phyloP scores from a whole-genome alignment of 305 asterid species.

The Stenogyne calaminthoides region DNA sequence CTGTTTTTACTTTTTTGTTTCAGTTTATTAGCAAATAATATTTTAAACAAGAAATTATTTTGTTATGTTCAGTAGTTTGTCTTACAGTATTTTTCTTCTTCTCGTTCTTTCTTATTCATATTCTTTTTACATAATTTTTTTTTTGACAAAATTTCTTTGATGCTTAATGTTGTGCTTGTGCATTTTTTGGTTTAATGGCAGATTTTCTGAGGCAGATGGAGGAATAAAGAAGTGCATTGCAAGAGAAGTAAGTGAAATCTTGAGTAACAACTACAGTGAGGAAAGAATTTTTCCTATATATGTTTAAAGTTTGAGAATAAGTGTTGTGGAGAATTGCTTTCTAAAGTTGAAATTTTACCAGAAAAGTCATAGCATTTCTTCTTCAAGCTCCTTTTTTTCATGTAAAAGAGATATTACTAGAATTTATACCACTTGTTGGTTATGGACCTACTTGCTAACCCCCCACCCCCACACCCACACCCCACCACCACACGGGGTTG shows the following conservation, averaged over 20 bases:
- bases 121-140: neutral
- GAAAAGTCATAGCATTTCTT: slow-evolving; percentile 50
- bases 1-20: slow-evolving; percentile 20
- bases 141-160: neutral
- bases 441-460: neutral
- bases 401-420: neutral
- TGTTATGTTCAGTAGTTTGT: neutral
- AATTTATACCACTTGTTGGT: slow-evolving; percentile 16
- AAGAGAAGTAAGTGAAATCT: slow-evolving; percentile 62
- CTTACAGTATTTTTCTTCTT: slow-evolving; percentile 6
- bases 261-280: slow-evolving; percentile 55
- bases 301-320: slow-evolving; percentile 79
- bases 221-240: slow-evolving; percentile 88
- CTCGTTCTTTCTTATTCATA: slow-evolving; percentile 3
- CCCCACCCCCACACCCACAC: no score
- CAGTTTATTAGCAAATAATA: neutral
- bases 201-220: slow-evolving; percentile 40
- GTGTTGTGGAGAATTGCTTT: slow-evolving; percentile 68
- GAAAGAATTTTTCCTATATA: slow-evolving; percentile 67
- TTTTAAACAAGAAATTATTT: neutral
- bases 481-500: slow-evolving; percentile 4
- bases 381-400: slow-evolving; percentile 39
- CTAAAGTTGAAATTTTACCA: slow-evolving; percentile 51
- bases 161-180: slow-evolving; percentile 18
- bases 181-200: slow-evolving; percentile 22